Evolutionary conservation across 2,329 filamentous ascomycete genomes (phyloP).

Genomic region (Spiromastix sp.): DNA sequence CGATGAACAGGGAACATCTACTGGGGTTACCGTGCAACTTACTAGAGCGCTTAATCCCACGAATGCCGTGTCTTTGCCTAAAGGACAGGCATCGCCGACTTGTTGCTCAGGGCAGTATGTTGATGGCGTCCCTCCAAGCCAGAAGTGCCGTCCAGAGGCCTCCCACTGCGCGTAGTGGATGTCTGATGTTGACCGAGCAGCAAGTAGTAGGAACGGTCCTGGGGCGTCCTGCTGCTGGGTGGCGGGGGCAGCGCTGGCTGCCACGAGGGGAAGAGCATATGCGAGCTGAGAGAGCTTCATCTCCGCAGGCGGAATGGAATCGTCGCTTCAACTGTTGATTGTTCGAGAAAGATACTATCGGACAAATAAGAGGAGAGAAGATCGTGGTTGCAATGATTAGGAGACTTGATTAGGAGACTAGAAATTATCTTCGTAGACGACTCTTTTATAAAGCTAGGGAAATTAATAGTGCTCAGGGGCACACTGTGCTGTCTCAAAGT

Average conservation of each 20-base stretch:
- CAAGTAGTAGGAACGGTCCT: conserved; percentile 15
- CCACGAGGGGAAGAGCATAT: conserved; percentile 8
- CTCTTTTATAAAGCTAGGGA: no score
- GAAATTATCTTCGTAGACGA: no score
- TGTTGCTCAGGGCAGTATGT: conserved; percentile 41
- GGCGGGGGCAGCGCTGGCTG: conserved; percentile 7
- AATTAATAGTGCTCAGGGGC: no score
- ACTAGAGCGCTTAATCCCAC: conserved; percentile 27
- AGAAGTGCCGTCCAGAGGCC: conserved; percentile 41
- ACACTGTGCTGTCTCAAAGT: no score
- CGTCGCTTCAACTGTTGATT: no score
- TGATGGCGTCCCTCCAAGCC: conserved; percentile 36
- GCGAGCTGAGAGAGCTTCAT: conserved; percentile 7
- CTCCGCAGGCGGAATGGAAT: no score
- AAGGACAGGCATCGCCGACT: conserved; percentile 33
- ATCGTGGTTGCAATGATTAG: no score
- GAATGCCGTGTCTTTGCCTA: conserved; percentile 39
- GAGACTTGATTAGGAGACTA: no score
- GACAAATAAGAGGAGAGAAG: no score
- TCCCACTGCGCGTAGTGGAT: conserved; percentile 40
- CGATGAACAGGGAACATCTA: conserved; percentile 10
- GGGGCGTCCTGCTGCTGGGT: no score
- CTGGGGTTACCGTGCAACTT: conserved; percentile 7
- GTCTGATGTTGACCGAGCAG: conserved; percentile 14
- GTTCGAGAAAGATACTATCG: no score